Evolutionary conservation across 164 flowering plant species (phyloP).

Genomic region (Cinnamomum chago): DNA sequence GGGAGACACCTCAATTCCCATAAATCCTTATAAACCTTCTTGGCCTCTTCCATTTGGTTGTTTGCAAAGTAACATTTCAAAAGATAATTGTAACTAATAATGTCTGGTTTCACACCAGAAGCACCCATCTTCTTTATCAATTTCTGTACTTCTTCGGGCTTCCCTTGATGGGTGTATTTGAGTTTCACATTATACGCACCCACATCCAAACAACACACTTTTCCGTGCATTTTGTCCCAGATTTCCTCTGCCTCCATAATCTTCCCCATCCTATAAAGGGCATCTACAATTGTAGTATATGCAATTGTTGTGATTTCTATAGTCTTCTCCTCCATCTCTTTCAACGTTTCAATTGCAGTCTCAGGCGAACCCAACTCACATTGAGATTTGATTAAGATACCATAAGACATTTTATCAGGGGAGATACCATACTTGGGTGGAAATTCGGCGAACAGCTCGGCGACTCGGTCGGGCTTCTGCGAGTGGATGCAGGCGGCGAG

Average conservation of each 20-base stretch:
- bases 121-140: slow-evolving; percentile 61
- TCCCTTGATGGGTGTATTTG: slow-evolving; percentile 33
- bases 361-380: slow-evolving; percentile 50
- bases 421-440: slow-evolving; percentile 34
- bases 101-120: slow-evolving; percentile 54
- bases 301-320: slow-evolving; percentile 43
- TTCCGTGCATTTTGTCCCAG: slow-evolving; percentile 59
- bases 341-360: slow-evolving; percentile 34
- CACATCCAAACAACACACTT: slow-evolving; percentile 48
- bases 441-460: slow-evolving; percentile 47
- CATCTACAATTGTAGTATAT: slow-evolving; percentile 51
- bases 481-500: slow-evolving; percentile 46
- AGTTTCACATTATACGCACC: slow-evolving; percentile 63
- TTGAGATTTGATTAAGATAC: slow-evolving; percentile 50
- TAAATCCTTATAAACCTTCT: slow-evolving; percentile 52
- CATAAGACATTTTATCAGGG: slow-evolving; percentile 64
- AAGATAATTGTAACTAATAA: slow-evolving; percentile 54
- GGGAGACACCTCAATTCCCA: slow-evolving; percentile 43
- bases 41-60: slow-evolving; percentile 60
- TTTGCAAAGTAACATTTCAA: slow-evolving; percentile 50
- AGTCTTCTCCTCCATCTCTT: slow-evolving; percentile 54
- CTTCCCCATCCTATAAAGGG: slow-evolving; percentile 49
- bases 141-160: slow-evolving; percentile 41
- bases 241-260: slow-evolving; percentile 48
- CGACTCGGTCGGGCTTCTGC: slow-evolving; percentile 38